Base-by-base conservation (phyloP, 768 basidiomycete genomes). In the Termitomyces sp. region DNA sequence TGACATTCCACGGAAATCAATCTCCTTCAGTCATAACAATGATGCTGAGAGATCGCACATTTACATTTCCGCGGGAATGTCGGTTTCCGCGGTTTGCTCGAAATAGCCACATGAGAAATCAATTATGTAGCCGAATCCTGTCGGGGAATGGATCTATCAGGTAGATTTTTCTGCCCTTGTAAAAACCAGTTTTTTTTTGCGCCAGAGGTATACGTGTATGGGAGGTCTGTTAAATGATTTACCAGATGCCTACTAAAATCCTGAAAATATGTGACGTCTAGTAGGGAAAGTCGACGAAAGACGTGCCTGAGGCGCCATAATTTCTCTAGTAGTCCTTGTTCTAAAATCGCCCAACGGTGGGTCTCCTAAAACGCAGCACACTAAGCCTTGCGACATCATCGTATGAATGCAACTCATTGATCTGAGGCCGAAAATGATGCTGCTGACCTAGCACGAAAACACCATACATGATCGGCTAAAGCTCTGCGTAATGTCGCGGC, bases 1-100 rank as follows among this genome's bases (percentile, higher is more conserved):
- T 76, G 75, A 72, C 72, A 76, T 65, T 71, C 64, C 64, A 75
- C 73, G 74, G 73, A 75, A 73, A 66, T 71, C 69, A 51, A 38
- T 57, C 44, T 71, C 72, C 73, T 62, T 56, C 54, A 54, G 69
- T 70, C 69, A 75, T 71, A 70, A 65, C 64, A 65, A 72, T 74
- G 75, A 77, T 75, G 68, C 69, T 68, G 68, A 60, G 62, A 63
- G 61, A 57, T 62, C 59, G 61, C 60, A 60, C 40, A 42, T 51
- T 32, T 7, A 44, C 44, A 66, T 65, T 59, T 67, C 71, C 71
- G 68, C 68, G 71, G 71, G 42, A 62, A 48, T 24, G 18, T 53
- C 33, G 64, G 53, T 66, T 60, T 65, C 71, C 70, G 69, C 69
- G 71, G 69, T 57, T n/a, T 54, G 53, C 64, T 52, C 44, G 40